phyloP scores from a whole-genome alignment of 345 rosid species.

The Hibiscus mutabilis region DNA sequence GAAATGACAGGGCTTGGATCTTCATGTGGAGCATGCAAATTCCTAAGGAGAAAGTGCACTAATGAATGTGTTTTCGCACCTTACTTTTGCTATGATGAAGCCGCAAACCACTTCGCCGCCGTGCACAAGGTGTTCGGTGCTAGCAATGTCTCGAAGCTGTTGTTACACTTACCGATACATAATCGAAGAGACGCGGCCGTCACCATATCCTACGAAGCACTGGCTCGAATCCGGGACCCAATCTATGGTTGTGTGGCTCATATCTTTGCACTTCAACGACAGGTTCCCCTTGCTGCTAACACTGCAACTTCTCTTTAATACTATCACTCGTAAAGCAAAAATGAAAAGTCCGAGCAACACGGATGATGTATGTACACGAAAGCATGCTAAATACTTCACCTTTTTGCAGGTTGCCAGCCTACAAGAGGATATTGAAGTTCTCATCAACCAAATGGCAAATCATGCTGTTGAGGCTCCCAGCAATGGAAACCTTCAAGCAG shows the following conservation, averaged over 20 bases:
- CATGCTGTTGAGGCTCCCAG: conserved; percentile 22
- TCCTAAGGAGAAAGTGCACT: conserved; percentile 66
- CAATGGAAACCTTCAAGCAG: conserved; percentile 19
- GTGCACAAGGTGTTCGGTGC: conserved; percentile 82
- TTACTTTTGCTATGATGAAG: conserved; percentile 62
- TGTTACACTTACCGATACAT: conserved; percentile 45
- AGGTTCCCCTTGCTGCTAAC: conserved; percentile 27
- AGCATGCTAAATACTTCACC: not conserved
- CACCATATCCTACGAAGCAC: conserved; percentile 62
- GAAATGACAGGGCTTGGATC: conserved; percentile 68
- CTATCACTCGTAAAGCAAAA: not conserved
- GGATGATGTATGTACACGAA: not conserved
- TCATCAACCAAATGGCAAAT: conserved; percentile 45
- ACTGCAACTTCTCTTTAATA: no score
- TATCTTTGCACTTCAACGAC: conserved; percentile 62
- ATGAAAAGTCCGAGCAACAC: not conserved
- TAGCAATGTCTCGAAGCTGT: conserved; percentile 63
- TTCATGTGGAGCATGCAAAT: conserved; percentile 86
- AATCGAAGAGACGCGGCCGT: conserved; percentile 51
- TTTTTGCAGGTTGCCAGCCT: conserved; percentile 51
- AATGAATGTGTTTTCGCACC: conserved; percentile 67
- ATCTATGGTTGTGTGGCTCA: conserved; percentile 61
- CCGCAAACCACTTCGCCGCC: conserved; percentile 56
- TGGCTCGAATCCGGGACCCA: conserved; percentile 56
- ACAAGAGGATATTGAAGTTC: conserved; percentile 49